These are phyloP conservation scores for Pisolithus orientalis DNA, from an alignment of 768 basidiomycete species.

Conservation along the genomic window DNA sequence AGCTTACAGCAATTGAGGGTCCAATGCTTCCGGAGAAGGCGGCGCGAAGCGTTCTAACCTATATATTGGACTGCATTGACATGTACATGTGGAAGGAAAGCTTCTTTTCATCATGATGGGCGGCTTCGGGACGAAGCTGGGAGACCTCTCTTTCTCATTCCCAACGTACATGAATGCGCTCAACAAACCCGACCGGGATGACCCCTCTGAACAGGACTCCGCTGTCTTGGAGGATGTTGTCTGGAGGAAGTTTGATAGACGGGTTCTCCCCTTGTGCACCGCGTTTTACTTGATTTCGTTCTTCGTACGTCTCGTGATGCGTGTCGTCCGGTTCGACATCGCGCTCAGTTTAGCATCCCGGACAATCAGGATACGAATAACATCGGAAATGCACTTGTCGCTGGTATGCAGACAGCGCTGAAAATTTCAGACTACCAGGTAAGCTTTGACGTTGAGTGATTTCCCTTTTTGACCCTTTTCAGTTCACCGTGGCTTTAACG, in stretches of 20 bases:
- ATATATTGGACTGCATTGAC: too few species aligned
- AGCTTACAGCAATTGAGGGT: too few species aligned
- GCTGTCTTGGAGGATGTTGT: too few species aligned
- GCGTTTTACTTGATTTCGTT: constrained; percentile 50
- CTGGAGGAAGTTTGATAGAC: too few species aligned
- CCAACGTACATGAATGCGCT: constrained; percentile 1
- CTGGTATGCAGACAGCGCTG: constrained; percentile 51
- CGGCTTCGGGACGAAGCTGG: constrained; percentile 1
- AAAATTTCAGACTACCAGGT: constrained; percentile 24
- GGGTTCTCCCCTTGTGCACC: constrained; percentile 26
- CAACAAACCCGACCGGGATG: too few species aligned
- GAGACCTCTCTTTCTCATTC: neutral
- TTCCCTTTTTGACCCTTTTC: neutral
- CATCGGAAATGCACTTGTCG: constrained; percentile 53
- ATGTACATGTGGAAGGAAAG: too few species aligned
- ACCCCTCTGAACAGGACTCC: too few species aligned
- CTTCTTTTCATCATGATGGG: too few species aligned
- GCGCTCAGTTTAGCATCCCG: neutral
- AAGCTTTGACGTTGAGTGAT: neutral
- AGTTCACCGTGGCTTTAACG: too few species aligned
- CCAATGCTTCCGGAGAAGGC: too few species aligned
- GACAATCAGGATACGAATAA: constrained; percentile 34
- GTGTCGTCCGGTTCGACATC: neutral
- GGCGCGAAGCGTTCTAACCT: too few species aligned
- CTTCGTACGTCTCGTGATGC: constrained; percentile 31